phyloP scores from a whole-genome alignment of 768 basidiomycete species.

The Phylloporus sp. region DNA sequence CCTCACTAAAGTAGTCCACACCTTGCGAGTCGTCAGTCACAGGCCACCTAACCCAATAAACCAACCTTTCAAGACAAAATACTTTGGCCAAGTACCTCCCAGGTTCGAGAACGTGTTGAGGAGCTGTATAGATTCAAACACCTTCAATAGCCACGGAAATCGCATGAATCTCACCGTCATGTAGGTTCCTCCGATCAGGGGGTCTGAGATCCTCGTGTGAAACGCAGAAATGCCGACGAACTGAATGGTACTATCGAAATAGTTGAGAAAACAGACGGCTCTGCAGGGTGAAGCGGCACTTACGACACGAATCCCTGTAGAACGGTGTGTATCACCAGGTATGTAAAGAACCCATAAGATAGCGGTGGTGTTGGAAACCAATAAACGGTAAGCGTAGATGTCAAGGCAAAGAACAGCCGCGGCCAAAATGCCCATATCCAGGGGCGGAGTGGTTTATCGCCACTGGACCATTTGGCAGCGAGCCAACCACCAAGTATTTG shows the following conservation, averaged over 20 bases:
- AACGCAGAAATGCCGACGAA: conserved; percentile 99
- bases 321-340: conserved; percentile 80
- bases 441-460: conserved; percentile 72
- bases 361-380: conserved; percentile 81
- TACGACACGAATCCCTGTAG: conserved; percentile 82
- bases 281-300: conserved; percentile 27
- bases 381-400: conserved; percentile 75
- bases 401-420: conserved; percentile 65
- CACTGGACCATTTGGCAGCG: conserved; percentile 86
- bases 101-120: conserved; percentile 95
- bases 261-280: conserved; percentile 1
- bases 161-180: conserved; percentile 74
- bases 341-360: conserved; percentile 69
- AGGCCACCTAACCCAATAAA: not conserved
- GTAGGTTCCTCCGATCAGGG: conserved; percentile 95
- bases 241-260: conserved; percentile 79
- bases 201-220: conserved; percentile 95
- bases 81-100: conserved; percentile 98
- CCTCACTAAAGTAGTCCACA: conserved; percentile 84
- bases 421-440: conserved; percentile 95
- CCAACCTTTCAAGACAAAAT: conserved; percentile 87
- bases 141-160: conserved; percentile 1
- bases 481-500: conserved; percentile 94
- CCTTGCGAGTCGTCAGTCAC: conserved; percentile 39
- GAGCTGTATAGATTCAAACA: conserved; percentile 46